Conservation (phyloP, 306 rosid genomes). For the Rosa lucieae region DNA sequence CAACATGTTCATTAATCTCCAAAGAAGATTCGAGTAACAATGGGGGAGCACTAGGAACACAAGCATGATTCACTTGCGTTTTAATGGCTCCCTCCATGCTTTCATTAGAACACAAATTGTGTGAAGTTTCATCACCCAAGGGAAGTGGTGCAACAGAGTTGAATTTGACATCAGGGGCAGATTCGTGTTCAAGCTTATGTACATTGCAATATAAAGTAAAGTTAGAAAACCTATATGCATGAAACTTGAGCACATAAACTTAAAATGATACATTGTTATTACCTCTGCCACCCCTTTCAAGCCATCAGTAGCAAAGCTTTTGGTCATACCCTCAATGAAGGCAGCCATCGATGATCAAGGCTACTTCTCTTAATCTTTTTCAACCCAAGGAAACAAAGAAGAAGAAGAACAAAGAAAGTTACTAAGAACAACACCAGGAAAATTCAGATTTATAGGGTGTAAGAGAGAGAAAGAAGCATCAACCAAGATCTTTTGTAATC, state of each 20-base stretch:
- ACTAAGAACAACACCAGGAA: neutral
- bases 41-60: constrained; percentile 30
- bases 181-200: neutral
- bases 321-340: neutral
- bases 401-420: neutral
- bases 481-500: neutral
- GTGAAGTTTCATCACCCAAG: constrained; percentile 6
- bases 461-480: neutral
- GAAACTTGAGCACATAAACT: neutral
- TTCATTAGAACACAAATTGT: neutral
- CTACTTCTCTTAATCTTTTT: neutral
- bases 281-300: neutral
- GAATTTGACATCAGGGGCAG: neutral
- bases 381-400: neutral
- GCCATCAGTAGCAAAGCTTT: neutral
- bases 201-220: neutral
- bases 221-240: neutral
- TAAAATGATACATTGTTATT: neutral
- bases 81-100: neutral
- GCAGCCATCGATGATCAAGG: neutral
- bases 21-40: constrained; percentile 6
- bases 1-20: neutral
- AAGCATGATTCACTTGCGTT: neutral
- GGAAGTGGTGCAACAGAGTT: constrained; percentile 16
- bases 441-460: neutral